phyloP scores from a whole-genome alignment of 2,329 filamentous ascomycete species.

The Claviceps digitariae region DNA sequence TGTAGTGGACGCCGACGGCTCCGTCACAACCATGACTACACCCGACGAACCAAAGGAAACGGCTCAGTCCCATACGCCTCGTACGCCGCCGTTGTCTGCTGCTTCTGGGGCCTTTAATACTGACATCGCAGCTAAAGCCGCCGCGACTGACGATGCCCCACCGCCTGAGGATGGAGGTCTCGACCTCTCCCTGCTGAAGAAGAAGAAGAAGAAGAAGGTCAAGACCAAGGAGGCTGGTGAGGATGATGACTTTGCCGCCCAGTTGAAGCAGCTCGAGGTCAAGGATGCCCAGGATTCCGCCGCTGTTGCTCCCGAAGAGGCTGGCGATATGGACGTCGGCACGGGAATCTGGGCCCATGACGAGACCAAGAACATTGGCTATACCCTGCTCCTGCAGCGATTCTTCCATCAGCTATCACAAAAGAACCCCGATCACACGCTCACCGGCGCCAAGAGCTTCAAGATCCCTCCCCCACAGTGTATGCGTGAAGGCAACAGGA shows the following conservation, averaged over 20 bases:
- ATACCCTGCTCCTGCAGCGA: slow-evolving; percentile 71
- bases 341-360: slow-evolving; percentile 87
- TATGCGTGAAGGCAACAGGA: slow-evolving; percentile 99
- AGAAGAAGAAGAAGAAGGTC: slow-evolving; percentile 77
- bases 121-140: slow-evolving; percentile 32
- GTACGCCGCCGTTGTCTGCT: slow-evolving; percentile 47
- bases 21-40: slow-evolving; percentile 63
- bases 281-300: slow-evolving; percentile 49
- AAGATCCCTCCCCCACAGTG: slow-evolving; percentile 99
- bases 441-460: slow-evolving; percentile 83
- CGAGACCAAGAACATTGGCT: slow-evolving; percentile 63
- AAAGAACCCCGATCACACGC: slow-evolving; percentile 92
- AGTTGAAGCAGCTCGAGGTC: slow-evolving; percentile 48
- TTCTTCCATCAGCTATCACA: slow-evolving; percentile 93
- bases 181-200: slow-evolving; percentile 59
- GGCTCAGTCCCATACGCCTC: slow-evolving; percentile 63
- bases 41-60: slow-evolving; percentile 65
- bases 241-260: slow-evolving; percentile 47
- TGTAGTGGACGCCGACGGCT: slow-evolving; percentile 81
- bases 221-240: slow-evolving; percentile 47
- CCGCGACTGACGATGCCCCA: slow-evolving; percentile 29
- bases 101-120: slow-evolving; percentile 38
- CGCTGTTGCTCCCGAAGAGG: slow-evolving; percentile 34
- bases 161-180: slow-evolving; percentile 38
- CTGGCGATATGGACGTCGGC: slow-evolving; percentile 73